phyloP scores from a whole-genome alignment of 1,284 basidiomycete genomes.

The Fistulinella staudtii region DNA sequence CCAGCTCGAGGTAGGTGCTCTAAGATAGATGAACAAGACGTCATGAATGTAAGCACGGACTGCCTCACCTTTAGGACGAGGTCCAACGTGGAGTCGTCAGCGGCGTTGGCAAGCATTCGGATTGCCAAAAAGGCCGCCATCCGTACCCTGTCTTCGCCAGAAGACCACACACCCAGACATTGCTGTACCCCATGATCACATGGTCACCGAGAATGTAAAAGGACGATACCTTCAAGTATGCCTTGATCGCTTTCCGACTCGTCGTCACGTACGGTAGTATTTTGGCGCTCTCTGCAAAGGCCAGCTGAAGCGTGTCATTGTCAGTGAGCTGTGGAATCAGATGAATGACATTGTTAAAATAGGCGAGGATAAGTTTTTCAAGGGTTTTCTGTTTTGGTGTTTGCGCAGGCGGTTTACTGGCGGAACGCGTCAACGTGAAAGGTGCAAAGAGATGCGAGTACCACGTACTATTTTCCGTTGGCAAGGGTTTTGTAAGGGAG shows the following conservation, averaged over 20 bases:
- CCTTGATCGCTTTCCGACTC: slow-evolving; percentile 79
- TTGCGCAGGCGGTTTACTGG: slow-evolving; percentile 73
- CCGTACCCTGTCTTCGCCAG: slow-evolving; percentile 76
- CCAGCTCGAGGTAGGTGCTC: slow-evolving; percentile 83
- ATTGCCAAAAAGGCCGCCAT: slow-evolving; percentile 89
- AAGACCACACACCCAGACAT: slow-evolving; percentile 81
- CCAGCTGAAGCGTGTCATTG: slow-evolving; percentile 64
- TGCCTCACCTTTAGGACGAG: slow-evolving; percentile 83
- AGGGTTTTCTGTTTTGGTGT: slow-evolving; percentile 73
- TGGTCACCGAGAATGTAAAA: neutral
- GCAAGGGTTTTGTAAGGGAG: slow-evolving; percentile 81
- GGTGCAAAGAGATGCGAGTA: slow-evolving; percentile 3
- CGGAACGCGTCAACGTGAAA: neutral
- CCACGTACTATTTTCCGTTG: slow-evolving; percentile 78
- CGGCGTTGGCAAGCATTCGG: slow-evolving; percentile 73
- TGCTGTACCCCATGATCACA: slow-evolving; percentile 42
- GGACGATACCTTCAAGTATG: slow-evolving; percentile 75
- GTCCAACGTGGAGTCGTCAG: slow-evolving; percentile 83
- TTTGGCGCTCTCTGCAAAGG: slow-evolving; percentile 80
- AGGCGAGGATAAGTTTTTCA: slow-evolving; percentile 88
- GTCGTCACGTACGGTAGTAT: slow-evolving; percentile 82
- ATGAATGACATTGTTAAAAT: slow-evolving; percentile 82
- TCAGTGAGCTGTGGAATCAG: slow-evolving; percentile 76
- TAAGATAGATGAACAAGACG: slow-evolving; percentile 27
- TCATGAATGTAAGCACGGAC: slow-evolving; percentile 7